Conservation (phyloP, 345 rosid species). For the Eucalyptus cladocalyx region DNA sequence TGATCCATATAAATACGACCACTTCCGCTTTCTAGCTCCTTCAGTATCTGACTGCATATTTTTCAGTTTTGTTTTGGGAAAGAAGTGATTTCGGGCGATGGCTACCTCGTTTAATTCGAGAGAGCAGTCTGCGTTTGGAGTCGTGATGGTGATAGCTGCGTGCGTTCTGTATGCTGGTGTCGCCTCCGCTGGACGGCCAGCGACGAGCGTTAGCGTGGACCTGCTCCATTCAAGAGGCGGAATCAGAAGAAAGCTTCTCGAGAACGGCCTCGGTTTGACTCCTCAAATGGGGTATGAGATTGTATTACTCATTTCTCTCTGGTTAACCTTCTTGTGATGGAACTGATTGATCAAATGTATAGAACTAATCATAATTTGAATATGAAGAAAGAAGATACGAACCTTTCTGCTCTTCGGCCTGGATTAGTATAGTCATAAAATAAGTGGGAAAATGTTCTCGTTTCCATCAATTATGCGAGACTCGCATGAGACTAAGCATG, state of each 20-base stretch:
- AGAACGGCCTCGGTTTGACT: constrained; percentile 26
- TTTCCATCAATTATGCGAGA: not conserved
- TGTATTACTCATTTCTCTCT: not conserved
- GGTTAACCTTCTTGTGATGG: not conserved
- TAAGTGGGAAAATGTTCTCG: not conserved
- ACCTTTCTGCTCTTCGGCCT: not conserved
- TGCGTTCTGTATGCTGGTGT: not conserved
- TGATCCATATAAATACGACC: not conserved
- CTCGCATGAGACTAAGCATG: not conserved
- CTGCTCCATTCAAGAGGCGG: not conserved
- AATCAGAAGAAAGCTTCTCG: not conserved
- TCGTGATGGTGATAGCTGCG: not conserved
- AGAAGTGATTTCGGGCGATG: not conserved
- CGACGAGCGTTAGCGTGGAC: not conserved
- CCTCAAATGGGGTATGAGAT: constrained; percentile 35
- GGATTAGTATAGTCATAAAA: not conserved
- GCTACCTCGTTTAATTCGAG: not conserved
- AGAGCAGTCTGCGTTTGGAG: not conserved
- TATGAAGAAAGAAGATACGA: not conserved
- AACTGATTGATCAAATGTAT: not conserved
- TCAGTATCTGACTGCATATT: not conserved
- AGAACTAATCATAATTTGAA: not conserved
- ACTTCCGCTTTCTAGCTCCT: not conserved
- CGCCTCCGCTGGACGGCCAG: not conserved
- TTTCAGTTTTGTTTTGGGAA: not conserved